Conservation (phyloP, 768 basidiomycete genomes). For the Trametes elegans region DNA sequence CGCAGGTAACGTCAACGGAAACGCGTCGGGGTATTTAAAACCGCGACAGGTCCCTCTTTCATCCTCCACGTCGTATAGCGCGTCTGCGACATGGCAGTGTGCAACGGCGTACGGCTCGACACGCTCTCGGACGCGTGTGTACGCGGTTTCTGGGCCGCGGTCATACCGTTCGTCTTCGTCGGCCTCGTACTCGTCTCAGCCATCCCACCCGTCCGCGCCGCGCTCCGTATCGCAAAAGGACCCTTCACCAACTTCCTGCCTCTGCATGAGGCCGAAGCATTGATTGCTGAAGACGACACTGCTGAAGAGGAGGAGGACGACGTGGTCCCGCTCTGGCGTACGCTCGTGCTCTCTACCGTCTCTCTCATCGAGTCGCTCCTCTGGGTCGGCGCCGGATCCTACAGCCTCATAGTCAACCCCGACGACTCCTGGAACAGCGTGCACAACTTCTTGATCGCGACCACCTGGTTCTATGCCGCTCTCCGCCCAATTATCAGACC, state of each 20-base stretch:
- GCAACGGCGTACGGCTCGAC: slow-evolving; percentile 3
- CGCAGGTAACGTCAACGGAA: background rate
- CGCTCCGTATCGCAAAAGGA: slow-evolving; percentile 4
- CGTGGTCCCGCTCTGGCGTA: slow-evolving; percentile 55
- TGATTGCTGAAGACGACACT: slow-evolving; percentile 14
- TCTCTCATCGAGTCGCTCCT: slow-evolving; percentile 54
- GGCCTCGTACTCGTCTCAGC: slow-evolving; percentile 16
- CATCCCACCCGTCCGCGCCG: slow-evolving; percentile 15
- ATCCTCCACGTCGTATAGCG: background rate
- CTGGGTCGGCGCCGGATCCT: slow-evolving; percentile 64
- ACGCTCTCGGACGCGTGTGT: slow-evolving; percentile 27
- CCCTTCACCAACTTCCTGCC: slow-evolving; percentile 28
- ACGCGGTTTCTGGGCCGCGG: slow-evolving; percentile 28
- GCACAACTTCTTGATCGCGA: slow-evolving; percentile 46
- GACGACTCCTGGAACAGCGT: slow-evolving; percentile 34
- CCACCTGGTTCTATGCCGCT: slow-evolving; percentile 67
- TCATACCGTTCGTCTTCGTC: slow-evolving; percentile 27
- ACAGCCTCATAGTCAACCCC: slow-evolving; percentile 38
- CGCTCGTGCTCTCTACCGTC: slow-evolving; percentile 51
- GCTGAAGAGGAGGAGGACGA: slow-evolving; percentile 3
- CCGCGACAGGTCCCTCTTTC: background rate
- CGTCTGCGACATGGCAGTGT: slow-evolving; percentile 8
- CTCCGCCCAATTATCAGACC: slow-evolving; percentile 53
- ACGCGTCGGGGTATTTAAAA: background rate
- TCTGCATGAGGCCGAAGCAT: slow-evolving; percentile 29